Evolutionary conservation across 208 protist genomes (phyloP), one percentile per base, ranked within the genome.

Genomic region (Tritrichomonas musculus): DNA sequence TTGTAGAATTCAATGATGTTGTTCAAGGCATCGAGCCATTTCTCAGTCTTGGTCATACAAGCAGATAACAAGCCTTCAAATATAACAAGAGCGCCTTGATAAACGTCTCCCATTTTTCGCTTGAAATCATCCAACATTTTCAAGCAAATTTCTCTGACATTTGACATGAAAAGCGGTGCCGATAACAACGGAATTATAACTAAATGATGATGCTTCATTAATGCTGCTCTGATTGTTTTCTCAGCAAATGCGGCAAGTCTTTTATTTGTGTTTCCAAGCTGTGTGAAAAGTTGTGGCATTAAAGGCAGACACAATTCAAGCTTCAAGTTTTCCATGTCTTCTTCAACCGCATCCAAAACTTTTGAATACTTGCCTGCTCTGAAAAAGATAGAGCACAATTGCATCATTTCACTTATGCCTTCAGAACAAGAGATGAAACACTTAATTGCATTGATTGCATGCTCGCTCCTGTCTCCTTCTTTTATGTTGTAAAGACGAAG

Each of bases 401-500:
- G 73, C 73, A 82, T 82, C 73, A 82, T 82, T 82, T 82, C 73
- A 8, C 14, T n/a, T 11, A 82, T 30, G 30, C 73, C 73, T 50
- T 50, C 41, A 50, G 73, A 33, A 41, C 73, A 50, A 47, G 33
- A 47, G 49, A 82, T 82, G 25, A 82, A 82, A 30, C 33, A n/a
- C 13, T 30, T 82, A 9, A 82, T 82, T 82, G 73, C 73, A 41
- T 82, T 82, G 14, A 82, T 82, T 25, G 73, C 73, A 47, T 30
- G 33, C 4, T 82, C 41, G 4, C n/a, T 39, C 13, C 73, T 49
- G 25, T 82, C 73, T n/a, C 33, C 41, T 27, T 82, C 73, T 82
- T 82, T 82, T 20, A 82, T 82, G 41, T 82, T 82, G 27, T 82
- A 82, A 30, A 82, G 27, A 50, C 73, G 33, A 30, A 82, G 25